Evolutionary conservation across 2,329 filamentous ascomycete species (phyloP).

Genomic region (Karstenula rhodostoma): DNA sequence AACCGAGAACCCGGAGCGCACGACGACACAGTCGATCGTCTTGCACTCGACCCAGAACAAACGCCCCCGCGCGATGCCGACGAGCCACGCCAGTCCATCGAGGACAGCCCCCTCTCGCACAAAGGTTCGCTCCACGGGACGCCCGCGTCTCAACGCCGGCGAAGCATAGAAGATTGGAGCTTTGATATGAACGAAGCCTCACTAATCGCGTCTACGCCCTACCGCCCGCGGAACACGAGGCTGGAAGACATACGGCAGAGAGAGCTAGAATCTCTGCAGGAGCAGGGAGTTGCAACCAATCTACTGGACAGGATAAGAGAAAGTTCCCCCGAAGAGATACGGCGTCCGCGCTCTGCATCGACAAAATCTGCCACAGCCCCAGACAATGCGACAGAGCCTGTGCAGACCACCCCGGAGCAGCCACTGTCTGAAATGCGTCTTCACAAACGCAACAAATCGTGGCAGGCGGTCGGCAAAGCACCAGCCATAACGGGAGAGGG

Average conservation of each 20-base stretch:
- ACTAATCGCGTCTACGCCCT: constrained; percentile 58
- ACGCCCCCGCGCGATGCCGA: constrained; percentile 39
- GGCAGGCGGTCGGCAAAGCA: constrained; percentile 41
- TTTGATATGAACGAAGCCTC: constrained; percentile 57
- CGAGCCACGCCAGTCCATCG: constrained; percentile 51
- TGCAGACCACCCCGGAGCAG: constrained; percentile 16
- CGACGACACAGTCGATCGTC: constrained; percentile 26
- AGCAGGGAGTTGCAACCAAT: constrained; percentile 42
- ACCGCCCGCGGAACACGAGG: constrained; percentile 50
- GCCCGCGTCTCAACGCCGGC: constrained; percentile 29
- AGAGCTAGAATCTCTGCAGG: constrained; percentile 51
- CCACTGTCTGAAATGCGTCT: constrained; percentile 22
- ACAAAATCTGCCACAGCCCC: constrained; percentile 20
- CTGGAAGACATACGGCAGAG: constrained; percentile 55
- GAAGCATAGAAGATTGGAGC: constrained; percentile 43
- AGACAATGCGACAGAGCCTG: constrained; percentile 13
- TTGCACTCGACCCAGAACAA: constrained; percentile 18
- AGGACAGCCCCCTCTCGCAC: constrained; percentile 53
- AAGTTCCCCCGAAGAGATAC: constrained; percentile 39
- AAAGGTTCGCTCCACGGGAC: constrained; percentile 41
- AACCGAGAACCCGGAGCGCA: constrained; percentile 29
- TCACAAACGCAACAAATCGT: constrained; percentile 39
- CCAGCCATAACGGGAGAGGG: constrained; percentile 35
- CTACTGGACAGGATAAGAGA: constrained; percentile 39
- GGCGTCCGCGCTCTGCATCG: constrained; percentile 27